phyloP scores from a whole-genome alignment of 106 monocot species.

The Dactylorhiza incarnata region DNA sequence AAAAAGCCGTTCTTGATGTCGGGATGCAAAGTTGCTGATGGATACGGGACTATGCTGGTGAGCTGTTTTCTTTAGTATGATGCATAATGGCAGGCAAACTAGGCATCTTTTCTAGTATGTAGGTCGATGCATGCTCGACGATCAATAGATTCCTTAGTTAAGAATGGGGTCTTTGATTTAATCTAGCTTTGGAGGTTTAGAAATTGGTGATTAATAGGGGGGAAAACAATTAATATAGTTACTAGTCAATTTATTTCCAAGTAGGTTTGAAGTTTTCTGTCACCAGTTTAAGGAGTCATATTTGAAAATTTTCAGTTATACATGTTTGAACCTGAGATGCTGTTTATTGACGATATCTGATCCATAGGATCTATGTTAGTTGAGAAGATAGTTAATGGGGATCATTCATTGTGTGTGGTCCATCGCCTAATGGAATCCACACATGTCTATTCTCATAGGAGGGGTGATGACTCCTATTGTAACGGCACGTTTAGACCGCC shows the following conservation, averaged over 20 bases:
- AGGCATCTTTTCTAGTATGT: not conserved
- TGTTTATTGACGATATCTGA: not conserved
- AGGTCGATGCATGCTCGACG: not conserved
- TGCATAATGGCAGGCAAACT: not conserved
- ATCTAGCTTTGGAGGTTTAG: not conserved
- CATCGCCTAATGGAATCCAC: too few relatives aligned
- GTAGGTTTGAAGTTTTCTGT: not conserved
- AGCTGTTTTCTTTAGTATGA: slow-evolving; percentile 2
- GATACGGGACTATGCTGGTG: slow-evolving; percentile 96
- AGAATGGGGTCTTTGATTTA: not conserved
- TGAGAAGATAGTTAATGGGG: too few relatives aligned
- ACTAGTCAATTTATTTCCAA: not conserved
- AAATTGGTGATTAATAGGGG: not conserved
- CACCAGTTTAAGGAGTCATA: not conserved
- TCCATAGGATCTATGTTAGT: not conserved
- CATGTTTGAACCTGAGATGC: not conserved
- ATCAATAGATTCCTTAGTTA: not conserved
- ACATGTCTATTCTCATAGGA: too few relatives aligned
- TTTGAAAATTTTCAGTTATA: not conserved
- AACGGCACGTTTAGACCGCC: too few relatives aligned
- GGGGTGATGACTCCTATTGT: too few relatives aligned
- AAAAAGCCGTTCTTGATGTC: slow-evolving; percentile 93
- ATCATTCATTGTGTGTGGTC: too few relatives aligned
- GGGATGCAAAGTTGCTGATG: slow-evolving; percentile 99
- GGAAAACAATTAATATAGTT: not conserved